A percentile compares a stretch with the other conserved stretches of the same genome.
Evolutionary conservation across 495 filamentous ascomycete genomes (phyloP).

Genomic region (Cercophora sp.): DNA sequence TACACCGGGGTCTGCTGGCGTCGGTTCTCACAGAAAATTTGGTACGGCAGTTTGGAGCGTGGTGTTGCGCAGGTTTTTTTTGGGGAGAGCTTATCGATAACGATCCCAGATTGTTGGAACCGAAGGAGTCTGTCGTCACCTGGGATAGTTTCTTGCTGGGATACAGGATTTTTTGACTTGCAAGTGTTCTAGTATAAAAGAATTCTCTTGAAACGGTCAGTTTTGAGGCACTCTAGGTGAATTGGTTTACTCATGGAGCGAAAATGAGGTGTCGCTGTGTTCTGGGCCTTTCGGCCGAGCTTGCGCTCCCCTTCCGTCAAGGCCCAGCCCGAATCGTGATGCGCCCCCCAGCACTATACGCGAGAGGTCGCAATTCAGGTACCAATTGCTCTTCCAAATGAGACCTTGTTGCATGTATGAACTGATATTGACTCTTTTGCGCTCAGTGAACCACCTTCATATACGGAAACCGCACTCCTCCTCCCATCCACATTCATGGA

Average conservation of each 20-base stretch:
- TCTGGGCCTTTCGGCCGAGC: constrained; percentile 21
- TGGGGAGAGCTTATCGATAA: constrained; percentile 5
- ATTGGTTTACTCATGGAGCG: constrained; percentile 22
- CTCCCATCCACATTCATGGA: background rate
- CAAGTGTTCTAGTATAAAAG: too few relatives aligned
- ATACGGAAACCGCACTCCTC: constrained; percentile 13
- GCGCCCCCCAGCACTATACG: background rate
- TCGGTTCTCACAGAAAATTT: constrained; percentile 33
- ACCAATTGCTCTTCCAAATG: background rate
- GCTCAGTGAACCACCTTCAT: too few relatives aligned
- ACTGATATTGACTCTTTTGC: too few relatives aligned
- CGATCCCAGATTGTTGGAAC: background rate
- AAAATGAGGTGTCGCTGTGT: constrained; percentile 27
- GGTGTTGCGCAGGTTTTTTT: constrained; percentile 3
- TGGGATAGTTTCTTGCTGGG: too few relatives aligned
- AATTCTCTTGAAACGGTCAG: too few relatives aligned
- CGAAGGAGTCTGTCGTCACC: too few relatives aligned
- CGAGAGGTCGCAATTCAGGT: background rate
- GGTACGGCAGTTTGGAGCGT: constrained; percentile 17
- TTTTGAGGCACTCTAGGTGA: too few relatives aligned
- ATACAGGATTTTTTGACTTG: too few relatives aligned
- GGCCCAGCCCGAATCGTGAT: background rate
- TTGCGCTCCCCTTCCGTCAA: constrained; percentile 4
- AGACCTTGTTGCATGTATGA: too few relatives aligned
- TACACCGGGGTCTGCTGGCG: too few relatives aligned